phyloP scores from a whole-genome alignment of 306 rosid genomes.

The Pueraria montana region DNA sequence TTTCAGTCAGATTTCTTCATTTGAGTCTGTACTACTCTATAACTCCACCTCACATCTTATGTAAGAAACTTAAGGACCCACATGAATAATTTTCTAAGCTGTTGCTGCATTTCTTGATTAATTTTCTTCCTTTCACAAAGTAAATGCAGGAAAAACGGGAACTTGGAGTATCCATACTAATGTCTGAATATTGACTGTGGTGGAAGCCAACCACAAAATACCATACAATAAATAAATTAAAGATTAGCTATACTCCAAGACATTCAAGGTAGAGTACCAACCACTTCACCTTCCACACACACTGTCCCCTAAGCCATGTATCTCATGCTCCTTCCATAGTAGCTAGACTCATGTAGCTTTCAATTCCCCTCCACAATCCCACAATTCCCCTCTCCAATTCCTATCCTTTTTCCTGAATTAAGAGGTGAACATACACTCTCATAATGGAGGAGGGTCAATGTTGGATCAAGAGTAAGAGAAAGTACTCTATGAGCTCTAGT shows the following conservation, averaged over 20 bases:
- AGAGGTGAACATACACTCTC: background rate
- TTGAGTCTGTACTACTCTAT: conserved; percentile 42
- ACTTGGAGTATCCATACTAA: conserved; percentile 39
- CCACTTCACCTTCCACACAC: conserved; percentile 61
- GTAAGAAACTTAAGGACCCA: conserved; percentile 53
- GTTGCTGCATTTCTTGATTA: conserved; percentile 28
- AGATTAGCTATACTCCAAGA: conserved; percentile 45
- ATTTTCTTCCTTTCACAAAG: conserved; percentile 31
- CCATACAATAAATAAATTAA: conserved; percentile 14
- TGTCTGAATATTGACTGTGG: conserved; percentile 52
- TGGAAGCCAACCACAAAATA: conserved; percentile 52
- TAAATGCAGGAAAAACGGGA: conserved; percentile 39
- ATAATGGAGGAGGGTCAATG: conserved; percentile 68
- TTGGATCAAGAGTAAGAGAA: conserved; percentile 70
- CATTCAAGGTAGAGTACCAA: conserved; percentile 61
- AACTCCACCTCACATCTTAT: conserved; percentile 41
- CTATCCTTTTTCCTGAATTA: background rate
- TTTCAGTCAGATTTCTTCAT: conserved; percentile 58
- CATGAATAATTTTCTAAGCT: conserved; percentile 38
- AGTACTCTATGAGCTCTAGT: conserved; percentile 47
- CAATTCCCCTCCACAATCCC: conserved; percentile 21
- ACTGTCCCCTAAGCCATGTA: conserved; percentile 40
- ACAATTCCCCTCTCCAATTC: background rate
- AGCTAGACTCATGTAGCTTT: conserved; percentile 38
- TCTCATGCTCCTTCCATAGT: conserved; percentile 29